Percentiles rank a stretch among this genome's conserved stretches.
Conservation (phyloP, 164 flowering plant genomes). For the Santalum album region DNA sequence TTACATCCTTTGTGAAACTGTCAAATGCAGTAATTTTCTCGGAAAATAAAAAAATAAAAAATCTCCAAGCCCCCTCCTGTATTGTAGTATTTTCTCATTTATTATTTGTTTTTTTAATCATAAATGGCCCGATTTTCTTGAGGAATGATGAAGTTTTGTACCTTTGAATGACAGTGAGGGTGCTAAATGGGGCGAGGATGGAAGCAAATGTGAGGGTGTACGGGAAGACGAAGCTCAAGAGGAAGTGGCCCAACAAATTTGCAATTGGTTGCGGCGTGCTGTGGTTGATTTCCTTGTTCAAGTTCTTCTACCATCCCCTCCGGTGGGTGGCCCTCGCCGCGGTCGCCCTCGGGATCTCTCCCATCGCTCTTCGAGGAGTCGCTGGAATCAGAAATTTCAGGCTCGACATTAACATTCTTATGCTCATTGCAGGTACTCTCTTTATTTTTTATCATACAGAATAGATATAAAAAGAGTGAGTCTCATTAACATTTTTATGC, state of each 20-base stretch:
- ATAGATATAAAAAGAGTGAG: background rate
- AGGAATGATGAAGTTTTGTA: no score
- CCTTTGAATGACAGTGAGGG: conserved; percentile 43
- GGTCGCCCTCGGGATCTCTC: conserved; percentile 50
- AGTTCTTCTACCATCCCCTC: conserved; percentile 46
- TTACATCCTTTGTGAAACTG: no score
- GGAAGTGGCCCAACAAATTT: conserved; percentile 76
- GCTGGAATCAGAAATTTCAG: conserved; percentile 33
- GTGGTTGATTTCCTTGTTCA: conserved; percentile 41
- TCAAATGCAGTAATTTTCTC: no score
- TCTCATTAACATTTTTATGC: no score
- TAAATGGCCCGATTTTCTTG: no score
- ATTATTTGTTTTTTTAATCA: no score
- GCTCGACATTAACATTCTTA: conserved; percentile 68
- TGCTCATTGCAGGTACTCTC: conserved; percentile 51
- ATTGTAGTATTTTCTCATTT: no score
- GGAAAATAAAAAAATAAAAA: no score
- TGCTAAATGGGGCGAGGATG: conserved; percentile 66
- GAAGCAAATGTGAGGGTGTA: conserved; percentile 63
- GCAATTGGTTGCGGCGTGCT: conserved; percentile 51
- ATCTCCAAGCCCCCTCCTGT: no score
- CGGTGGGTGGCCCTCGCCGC: conserved; percentile 68
- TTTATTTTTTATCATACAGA: background rate
- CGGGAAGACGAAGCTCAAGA: conserved; percentile 31
- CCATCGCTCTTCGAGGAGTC: conserved; percentile 37